Base-by-base conservation (phyloP, 495 filamentous ascomycete species). In the Neurospora cerealis region DNA sequence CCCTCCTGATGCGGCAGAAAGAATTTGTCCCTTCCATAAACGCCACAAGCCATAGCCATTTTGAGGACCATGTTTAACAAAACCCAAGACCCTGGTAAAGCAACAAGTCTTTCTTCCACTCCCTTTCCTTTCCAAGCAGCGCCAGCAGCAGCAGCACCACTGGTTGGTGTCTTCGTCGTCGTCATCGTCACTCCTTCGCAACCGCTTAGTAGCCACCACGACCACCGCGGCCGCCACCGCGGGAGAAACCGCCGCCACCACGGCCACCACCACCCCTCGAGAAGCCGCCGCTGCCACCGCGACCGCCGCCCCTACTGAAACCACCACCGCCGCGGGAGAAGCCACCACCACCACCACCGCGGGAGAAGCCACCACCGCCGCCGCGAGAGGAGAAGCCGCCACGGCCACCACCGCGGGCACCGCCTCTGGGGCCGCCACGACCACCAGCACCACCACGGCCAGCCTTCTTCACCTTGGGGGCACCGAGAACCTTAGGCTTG, bases 401-500 rank as follows among this genome's bases (percentile, higher is more conserved):
- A 41, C 87, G 85, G 69, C 87, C 81, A 72, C 83, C 79, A 69
- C 81, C 84, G 70, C 87, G 82, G 72, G 85, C 77, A 69, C 78
- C 79, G 72, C 85, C 83, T 44, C 85, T 83, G 34, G 83, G 82
- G 48, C 82, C 81, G 6, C 84, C 83, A 17, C 80, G 78, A 73
- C 81, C 76, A 32, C 48, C 48, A 71, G 78, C 77, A 15, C 83
- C 83, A 28, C 85, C 86, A n/a, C 88, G 85, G 66, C 86, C 82
- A 44, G 87, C 77, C 81, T 87, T 89, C 81, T 86, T 88, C 75
- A 88, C 85, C 81, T 83, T 86, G 60, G 93, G 89, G 24, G 48
- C 48, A 13, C 48, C 48, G 24, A 60, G 48, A 60, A 60, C 48
- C 86, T 97, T 97, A 9, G 96, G 95, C 87, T 93, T 97, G 69